Conservation (phyloP, 1,139 yeast species). For the Pichia terricola region DNA sequence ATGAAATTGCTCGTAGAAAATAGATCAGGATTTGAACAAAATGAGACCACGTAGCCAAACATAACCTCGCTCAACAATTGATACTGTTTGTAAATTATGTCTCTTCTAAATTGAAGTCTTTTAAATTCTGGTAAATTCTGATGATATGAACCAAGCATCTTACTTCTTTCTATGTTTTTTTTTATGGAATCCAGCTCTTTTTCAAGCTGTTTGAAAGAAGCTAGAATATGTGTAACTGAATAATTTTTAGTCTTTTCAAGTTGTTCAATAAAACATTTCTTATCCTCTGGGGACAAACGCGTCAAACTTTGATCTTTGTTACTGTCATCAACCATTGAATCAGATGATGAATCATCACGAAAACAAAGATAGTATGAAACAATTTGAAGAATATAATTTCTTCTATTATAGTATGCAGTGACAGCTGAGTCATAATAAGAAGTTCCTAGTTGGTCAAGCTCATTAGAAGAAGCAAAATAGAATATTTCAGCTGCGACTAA, state of each 20-base stretch:
- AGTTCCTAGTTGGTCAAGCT: constrained; percentile 39
- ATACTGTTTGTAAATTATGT: constrained; percentile 56
- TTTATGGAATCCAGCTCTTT: constrained; percentile 43
- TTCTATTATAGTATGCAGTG: constrained; percentile 59
- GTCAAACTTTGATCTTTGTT: not conserved
- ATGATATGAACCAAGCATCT: constrained; percentile 38
- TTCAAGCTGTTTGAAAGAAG: constrained; percentile 51
- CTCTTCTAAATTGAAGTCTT: constrained; percentile 48
- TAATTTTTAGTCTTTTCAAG: constrained; percentile 3
- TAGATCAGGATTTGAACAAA: not conserved
- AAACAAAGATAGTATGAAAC: constrained; percentile 43
- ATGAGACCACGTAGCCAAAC: constrained; percentile 36
- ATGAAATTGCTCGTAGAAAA: constrained; percentile 29
- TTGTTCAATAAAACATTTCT: constrained; percentile 1
- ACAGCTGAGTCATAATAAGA: constrained; percentile 58
- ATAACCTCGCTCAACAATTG: constrained; percentile 63
- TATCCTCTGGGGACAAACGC: not conserved
- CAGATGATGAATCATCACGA: not conserved
- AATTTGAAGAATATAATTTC: constrained; percentile 63
- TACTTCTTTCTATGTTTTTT: constrained; percentile 60
- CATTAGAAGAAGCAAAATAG: constrained; percentile 36
- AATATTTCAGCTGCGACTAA: constrained; percentile 52
- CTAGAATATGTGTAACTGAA: constrained; percentile 21
- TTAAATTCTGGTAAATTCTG: constrained; percentile 42
- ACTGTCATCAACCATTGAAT: not conserved